Percentiles rank a stretch among this genome's conserved stretches.
Evolutionary conservation across 164 flowering plant genomes (phyloP).

Genomic region (Vitis labrusca): DNA sequence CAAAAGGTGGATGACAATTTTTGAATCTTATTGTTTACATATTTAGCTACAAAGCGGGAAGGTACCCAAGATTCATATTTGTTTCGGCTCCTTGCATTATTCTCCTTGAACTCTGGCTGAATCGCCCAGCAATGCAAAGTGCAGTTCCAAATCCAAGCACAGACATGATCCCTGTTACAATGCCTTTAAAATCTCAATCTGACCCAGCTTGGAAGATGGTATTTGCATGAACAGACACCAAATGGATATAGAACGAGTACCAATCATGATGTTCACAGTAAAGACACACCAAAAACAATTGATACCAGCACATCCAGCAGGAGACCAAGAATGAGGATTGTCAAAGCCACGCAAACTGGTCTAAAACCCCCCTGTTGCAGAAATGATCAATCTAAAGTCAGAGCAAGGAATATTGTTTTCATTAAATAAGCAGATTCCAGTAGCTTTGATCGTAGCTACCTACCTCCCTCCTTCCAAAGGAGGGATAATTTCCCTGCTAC

Average conservation of each 20-base stretch:
- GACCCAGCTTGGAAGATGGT: neutral
- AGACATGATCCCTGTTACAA: conserved; percentile 64
- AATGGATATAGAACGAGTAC: conserved; percentile 23
- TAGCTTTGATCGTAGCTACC: no score
- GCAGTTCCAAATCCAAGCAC: conserved; percentile 83
- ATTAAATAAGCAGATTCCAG: no score
- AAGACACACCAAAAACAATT: conserved; percentile 76
- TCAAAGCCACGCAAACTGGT: conserved; percentile 80
- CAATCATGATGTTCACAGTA: conserved; percentile 75
- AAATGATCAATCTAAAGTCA: neutral
- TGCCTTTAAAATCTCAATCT: neutral
- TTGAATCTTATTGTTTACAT: conserved; percentile 8
- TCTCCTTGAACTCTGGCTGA: conserved; percentile 68
- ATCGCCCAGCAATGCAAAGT: conserved; percentile 64
- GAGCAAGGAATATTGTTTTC: no score
- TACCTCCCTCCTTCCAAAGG: no score
- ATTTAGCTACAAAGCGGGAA: conserved; percentile 45
- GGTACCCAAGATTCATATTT: conserved; percentile 42
- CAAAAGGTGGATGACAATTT: no score
- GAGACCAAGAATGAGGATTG: conserved; percentile 73
- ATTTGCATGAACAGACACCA: neutral
- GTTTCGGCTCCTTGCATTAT: conserved; percentile 50
- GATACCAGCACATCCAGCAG: conserved; percentile 76
- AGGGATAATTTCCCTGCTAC: no score
- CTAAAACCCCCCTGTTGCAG: conserved; percentile 57